phyloP scores from a whole-genome alignment of 192 early-diverging fungal genomes.

The Funneliformis mosseae region DNA sequence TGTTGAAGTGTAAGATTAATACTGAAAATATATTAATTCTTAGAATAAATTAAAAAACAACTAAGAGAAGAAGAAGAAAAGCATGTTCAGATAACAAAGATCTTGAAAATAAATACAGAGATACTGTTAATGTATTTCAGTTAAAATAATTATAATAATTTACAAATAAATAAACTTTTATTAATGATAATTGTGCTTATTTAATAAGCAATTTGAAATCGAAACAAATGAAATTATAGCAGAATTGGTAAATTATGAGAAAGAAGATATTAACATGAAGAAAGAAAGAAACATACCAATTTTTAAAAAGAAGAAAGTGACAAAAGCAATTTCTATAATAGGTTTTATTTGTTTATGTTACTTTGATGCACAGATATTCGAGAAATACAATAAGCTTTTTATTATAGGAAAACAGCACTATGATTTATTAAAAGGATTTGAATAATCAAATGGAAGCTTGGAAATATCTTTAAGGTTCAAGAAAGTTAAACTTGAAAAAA shows the following conservation, averaged over 20 bases:
- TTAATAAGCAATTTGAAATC: slow-evolving; percentile 56
- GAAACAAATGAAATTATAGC: slow-evolving; percentile 58
- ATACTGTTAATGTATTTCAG: too few relatives aligned
- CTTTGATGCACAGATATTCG: background rate
- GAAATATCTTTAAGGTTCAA: slow-evolving; percentile 64
- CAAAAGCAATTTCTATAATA: slow-evolving; percentile 67
- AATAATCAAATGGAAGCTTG: slow-evolving; percentile 56
- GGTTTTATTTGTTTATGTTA: background rate
- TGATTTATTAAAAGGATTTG: slow-evolving; percentile 69
- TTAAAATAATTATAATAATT: background rate
- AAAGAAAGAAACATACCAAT: slow-evolving; percentile 83
- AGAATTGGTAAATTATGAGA: slow-evolving; percentile 71
- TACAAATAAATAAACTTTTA: background rate
- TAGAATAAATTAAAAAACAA: slow-evolving; percentile 58
- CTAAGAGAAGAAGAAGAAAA: slow-evolving; percentile 63
- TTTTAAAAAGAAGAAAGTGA: slow-evolving; percentile 76
- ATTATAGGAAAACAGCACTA: slow-evolving; percentile 65
- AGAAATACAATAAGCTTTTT: background rate
- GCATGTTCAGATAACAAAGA: too few relatives aligned
- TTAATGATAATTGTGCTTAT: too few relatives aligned
- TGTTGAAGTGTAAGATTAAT: slow-evolving; percentile 63
- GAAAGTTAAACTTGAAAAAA: slow-evolving; percentile 75
- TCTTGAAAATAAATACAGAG: too few relatives aligned
- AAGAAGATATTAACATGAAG: slow-evolving; percentile 82
- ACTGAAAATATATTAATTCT: slow-evolving; percentile 37